A percentile compares a stretch with the other conserved stretches of the same genome.
These are phyloP conservation scores for Cryptococcus amylolentus DNA, from an alignment of 1,284 basidiomycete genomes.

Conservation along the genomic window DNA sequence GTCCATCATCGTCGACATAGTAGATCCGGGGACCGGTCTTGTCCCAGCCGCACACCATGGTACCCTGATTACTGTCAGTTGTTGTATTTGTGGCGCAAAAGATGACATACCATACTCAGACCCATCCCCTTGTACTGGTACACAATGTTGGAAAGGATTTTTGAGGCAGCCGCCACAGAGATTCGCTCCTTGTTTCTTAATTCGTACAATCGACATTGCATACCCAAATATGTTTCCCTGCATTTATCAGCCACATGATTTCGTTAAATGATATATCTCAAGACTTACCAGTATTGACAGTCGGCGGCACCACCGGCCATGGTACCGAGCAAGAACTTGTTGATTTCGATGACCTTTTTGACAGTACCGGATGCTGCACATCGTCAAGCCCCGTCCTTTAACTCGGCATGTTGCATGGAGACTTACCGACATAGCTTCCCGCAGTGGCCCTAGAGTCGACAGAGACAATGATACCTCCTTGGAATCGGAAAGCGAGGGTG, in stretches of 20 bases:
- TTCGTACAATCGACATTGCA: slow-evolving; percentile 95
- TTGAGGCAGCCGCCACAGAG: slow-evolving; percentile 96
- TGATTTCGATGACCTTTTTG: slow-evolving; percentile 99
- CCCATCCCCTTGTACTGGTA: slow-evolving; percentile 99
- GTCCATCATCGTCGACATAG: slow-evolving; percentile 98
- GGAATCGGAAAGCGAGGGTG: slow-evolving; percentile 93
- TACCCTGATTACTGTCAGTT: slow-evolving; percentile 61
- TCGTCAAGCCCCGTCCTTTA: background rate
- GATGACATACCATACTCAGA: slow-evolving; percentile 77
- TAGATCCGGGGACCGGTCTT: slow-evolving; percentile 98
- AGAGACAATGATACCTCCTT: slow-evolving; percentile 95
- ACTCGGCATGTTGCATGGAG: background rate
- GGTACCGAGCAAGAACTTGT: slow-evolving; percentile 94
- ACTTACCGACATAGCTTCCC: slow-evolving; percentile 89
- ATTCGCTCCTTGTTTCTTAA: slow-evolving; percentile 96
- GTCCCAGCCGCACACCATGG: slow-evolving; percentile 99
- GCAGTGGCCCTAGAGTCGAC: slow-evolving; percentile 98
- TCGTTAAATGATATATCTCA: background rate
- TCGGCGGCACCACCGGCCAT: slow-evolving; percentile 97
- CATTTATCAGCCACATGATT: background rate
- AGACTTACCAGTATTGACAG: slow-evolving; percentile 51
- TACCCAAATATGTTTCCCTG: slow-evolving; percentile 97
- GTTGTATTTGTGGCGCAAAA: background rate
- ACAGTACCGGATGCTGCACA: slow-evolving; percentile 81
- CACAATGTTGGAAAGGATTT: slow-evolving; percentile 94